Base-by-base conservation (phyloP, 1,284 basidiomycete genomes). In the Trichosporon faecale region DNA sequence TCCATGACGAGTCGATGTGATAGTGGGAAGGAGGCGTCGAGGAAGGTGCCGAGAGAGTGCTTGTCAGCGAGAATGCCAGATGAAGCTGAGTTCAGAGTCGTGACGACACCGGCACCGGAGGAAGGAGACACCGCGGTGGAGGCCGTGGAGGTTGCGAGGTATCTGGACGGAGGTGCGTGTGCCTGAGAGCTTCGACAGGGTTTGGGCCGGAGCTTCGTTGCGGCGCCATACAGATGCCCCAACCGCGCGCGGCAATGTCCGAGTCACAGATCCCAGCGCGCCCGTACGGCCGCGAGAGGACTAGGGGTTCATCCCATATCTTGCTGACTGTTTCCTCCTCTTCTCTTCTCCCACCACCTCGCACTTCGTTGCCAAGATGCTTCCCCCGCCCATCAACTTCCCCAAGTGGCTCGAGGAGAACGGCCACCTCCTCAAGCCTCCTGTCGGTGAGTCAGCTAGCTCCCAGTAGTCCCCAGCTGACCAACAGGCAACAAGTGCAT, bases 401-500 rank as follows among this genome's bases (percentile, higher is more conserved):
- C 88, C 88, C 7, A 89, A 89, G 82, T 96, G 94, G 94, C 86
- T 97, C 66, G 83, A 86, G 21, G 89, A 93, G 77, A 95, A 96
- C 76, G 83, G 84, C 21, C 87, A 94, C 75, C 87, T 91, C 21
- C 86, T 97, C 60, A 88, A 91, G 79, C 94, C 94, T 2, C 94
- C 94, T 0, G 94, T 97, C 67, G 94, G 82, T 80, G 67, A 68
- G 82, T 18, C 80, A 25, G 52, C 64, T 65, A 8, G 12, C 44
- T 9, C 5, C 3, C 37, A 14, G 40, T 37, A 14, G 11, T 37
- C 11, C 5, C 8, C 12, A 44, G 40, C 9, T 70, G 16, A 68
- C 65, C 29, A 11, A 8, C 70, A 83, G 82, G 93, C 83, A 95
- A 95, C 80, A 94, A 90, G 77, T 95, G 92, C 82, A 83, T 96